phyloP scores from a whole-genome alignment of 177 flowering plant species.

The Vitis hybrid region DNA sequence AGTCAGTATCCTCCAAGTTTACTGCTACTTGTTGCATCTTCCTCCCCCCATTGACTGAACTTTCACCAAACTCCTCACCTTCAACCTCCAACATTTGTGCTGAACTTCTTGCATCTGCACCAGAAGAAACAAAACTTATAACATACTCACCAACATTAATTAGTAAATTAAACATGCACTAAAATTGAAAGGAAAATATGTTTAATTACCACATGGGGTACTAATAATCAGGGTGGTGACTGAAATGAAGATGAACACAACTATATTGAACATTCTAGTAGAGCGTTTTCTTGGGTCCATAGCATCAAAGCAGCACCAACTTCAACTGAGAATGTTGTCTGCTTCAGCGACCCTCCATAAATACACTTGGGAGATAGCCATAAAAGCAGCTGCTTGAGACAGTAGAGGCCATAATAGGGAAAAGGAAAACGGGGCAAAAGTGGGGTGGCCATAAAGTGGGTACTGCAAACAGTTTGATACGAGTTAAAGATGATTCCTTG shows the following conservation, averaged over 20 bases:
- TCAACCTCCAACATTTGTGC: not conserved
- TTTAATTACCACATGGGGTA: slow-evolving; percentile 10
- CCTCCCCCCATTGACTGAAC: not conserved
- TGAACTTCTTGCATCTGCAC: slow-evolving; percentile 5
- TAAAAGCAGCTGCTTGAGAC: not conserved
- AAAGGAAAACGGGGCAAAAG: not conserved
- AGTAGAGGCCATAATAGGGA: not conserved
- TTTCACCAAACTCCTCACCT: not conserved
- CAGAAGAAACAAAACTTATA: not conserved
- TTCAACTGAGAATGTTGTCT: too few species aligned
- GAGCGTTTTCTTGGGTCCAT: not conserved
- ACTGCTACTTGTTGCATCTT: not conserved
- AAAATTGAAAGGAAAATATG: not conserved
- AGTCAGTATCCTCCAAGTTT: not conserved
- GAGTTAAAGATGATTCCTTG: too few species aligned
- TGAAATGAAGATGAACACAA: not conserved
- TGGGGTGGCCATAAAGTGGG: not conserved
- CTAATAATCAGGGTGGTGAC: not conserved
- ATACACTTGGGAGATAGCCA: not conserved
- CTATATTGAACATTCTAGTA: not conserved
- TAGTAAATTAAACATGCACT: too few species aligned
- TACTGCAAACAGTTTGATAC: too few species aligned
- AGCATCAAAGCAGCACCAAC: not conserved
- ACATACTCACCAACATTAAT: not conserved
- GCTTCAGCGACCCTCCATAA: not conserved